Base-by-base conservation (phyloP, 805 yeast species). In the Hemisphaericaspora nanyangensis region DNA sequence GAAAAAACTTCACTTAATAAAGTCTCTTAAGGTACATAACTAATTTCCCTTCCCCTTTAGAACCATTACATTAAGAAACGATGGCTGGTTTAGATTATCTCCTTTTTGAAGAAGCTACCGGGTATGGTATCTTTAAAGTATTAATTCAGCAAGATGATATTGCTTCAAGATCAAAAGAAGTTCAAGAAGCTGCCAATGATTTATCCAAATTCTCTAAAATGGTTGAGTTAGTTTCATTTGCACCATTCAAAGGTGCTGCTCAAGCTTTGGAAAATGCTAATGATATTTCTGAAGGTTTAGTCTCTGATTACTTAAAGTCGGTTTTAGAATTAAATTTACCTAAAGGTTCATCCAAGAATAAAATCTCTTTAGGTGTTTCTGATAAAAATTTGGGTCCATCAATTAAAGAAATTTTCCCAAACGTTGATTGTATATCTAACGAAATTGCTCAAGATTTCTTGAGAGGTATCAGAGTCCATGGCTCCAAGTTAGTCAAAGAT, bases 241-340 rank as follows among this genome's bases (percentile, higher is more conserved):
- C 96, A 44, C 99, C 99, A 36, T 93, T 93, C 78, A 90, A 93
- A 69, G 97, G 97, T 57, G 99, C 99, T 45, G 98, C 99, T 38
- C 98, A 93, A 68, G 99, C 99, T 45, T 79, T 93, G 58, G 98
- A 91, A 68, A 93, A 93, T 61, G 97, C 98, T 52, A 93, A 93
- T 61, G 98, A 93, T 61, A 85, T 93, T 54, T 86, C 96, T 50
- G 99, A 93, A 71, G 99, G 99, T 58, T 77, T 90, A 54, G 95
- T 91, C 41, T 84, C 90, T 43, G 98, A 93, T 54, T 86, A 85
- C 68, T 78, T 93, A 68, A 88, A 87, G 65, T 79, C 95, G 29
- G 77, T 93, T 40, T 70, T 93, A 52, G 98, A 91, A 69, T 72
- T 89, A 60, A 91, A 90, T 73, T 68, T 93, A 55, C 99, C 99